Evolutionary conservation across 1,139 yeast species (phyloP), one percentile per base, ranked within the genome.

Genomic region (Suhomyces anneliseae): DNA sequence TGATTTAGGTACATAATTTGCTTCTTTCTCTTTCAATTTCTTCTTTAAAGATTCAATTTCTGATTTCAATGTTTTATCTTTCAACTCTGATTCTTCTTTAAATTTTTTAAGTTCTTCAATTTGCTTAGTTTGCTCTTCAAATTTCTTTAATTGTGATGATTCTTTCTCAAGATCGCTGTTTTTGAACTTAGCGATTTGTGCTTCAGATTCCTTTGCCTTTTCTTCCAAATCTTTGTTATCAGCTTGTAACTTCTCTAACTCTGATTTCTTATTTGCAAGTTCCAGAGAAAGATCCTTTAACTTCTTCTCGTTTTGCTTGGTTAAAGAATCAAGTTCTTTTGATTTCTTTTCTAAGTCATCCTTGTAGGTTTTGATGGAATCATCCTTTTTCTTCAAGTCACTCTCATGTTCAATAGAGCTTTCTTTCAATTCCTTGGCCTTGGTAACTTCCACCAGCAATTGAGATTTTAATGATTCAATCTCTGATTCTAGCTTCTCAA

Each of bases 1-100:
- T 2, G 80, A 62, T 54, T 75, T 81, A 0, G 85, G 79, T 12
- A 82, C 86, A 57, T 54, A 51, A 14, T 58, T 55, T 7, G 42
- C 46, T 8, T 42, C 38, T 35, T 52, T 47, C 35, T 48, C 50
- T 37, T 56, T 53, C n/a, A 63, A 46, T 10, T 47, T 55, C 10
- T 36, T 34, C 19, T 39, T 44, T 44, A 49, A 40, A 8, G 31
- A n/a, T 33, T 44, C 46, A 6, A 46, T 39, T 38, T 49, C 52
- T 4, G 38, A 32, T 19, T 34, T 15, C 9, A 43, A 36, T 27
- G 15, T 29, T 4, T 24, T 9, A 8, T 45, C 47, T 15, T 26
- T 41, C 6, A 15, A 6, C n/a, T 34, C 40, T 19, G 39, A 36
- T 24, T 40, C 43, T 26, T 40, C 26, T 15, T 42, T 44, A 2